Evolutionary conservation across 495 filamentous ascomycete species (phyloP), one percentile per base, ranked within the genome.

Genomic region (Aspergillus hancockii): DNA sequence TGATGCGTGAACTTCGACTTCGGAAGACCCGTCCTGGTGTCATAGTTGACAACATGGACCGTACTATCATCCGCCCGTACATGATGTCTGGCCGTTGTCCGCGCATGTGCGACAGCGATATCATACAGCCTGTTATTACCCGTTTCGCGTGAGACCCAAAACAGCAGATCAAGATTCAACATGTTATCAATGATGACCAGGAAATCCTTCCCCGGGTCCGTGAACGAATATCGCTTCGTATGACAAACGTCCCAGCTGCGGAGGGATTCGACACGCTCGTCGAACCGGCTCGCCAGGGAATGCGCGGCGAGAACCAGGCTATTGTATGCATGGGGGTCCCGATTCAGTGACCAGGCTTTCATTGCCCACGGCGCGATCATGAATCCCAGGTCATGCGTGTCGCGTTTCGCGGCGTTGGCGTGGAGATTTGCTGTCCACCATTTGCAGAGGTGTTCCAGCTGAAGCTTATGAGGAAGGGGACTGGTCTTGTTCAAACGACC

Each of bases 111-210:
- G 0, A 69, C 67, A 0, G 77, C 77, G 5, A 79, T 72, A 7
- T 69, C 62, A 25, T 59, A 60, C 16, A 78, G 63, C 2, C 21
- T 46, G 3, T 13, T n/a, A 54, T 74, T 71, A 8, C 54, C 47
- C 6, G 69, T 72, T 22, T 76, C 63, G n/a, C 63, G 46, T 0
- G 74, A 71, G 4, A 71, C 76, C 63, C 73, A 81, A 59, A 74
- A 81, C 4, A 81, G 58, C n/a, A 81, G 56, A 45, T 76, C 77
- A 9, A 80, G 59, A 54, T 81, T 78, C 51, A 75, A 63, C 78
- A 79, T 79, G 59, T 75, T 80, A 61, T 80, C 78, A 25, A 81
- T 76, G 58, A 81, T 81, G 19, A 81, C 70, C 2, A 70, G 61
- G 16, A 70, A 70, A 38, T 70, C 63, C 16, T 55, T 34, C 0